phyloP scores from a whole-genome alignment of 83 land plant species.

The Diphasiastrum complanatum region DNA sequence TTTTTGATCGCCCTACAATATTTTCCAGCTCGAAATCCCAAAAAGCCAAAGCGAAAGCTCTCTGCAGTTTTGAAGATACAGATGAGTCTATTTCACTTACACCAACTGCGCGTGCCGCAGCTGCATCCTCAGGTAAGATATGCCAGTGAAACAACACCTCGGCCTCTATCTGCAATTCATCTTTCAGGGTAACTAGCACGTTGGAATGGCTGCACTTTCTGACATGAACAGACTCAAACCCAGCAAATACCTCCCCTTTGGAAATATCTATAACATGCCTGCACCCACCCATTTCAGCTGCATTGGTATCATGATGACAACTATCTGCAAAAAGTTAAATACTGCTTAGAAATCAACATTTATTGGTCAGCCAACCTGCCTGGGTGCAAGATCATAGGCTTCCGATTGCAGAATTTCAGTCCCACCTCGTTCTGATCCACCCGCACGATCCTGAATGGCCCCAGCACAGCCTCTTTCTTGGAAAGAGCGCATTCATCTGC shows the following conservation, averaged over 20 bases:
- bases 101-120: conserved; percentile 12
- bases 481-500: conserved; percentile 11
- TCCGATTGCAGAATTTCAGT: conserved; percentile 18
- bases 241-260: conserved; percentile 24
- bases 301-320: neutral
- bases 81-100: conserved; percentile 16
- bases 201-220: neutral
- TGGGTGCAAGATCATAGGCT: conserved; percentile 13
- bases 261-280: conserved; percentile 22
- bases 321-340: neutral
- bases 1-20: too few species aligned
- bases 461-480: conserved; percentile 19
- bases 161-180: conserved; percentile 8
- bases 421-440: conserved; percentile 15
- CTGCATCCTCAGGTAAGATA: conserved; percentile 17
- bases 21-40: too few species aligned
- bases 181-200: conserved; percentile 5
- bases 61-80: conserved; percentile 5
- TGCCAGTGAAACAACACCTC: conserved; percentile 16
- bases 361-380: conserved; percentile 17
- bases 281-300: neutral
- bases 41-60: conserved; percentile 18
- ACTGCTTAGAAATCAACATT: neutral
- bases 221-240: conserved; percentile 15
- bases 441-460: conserved; percentile 18